Conservation (phyloP, 2,329 filamentous ascomycete genomes). For the Plenodomus lindquistii region DNA sequence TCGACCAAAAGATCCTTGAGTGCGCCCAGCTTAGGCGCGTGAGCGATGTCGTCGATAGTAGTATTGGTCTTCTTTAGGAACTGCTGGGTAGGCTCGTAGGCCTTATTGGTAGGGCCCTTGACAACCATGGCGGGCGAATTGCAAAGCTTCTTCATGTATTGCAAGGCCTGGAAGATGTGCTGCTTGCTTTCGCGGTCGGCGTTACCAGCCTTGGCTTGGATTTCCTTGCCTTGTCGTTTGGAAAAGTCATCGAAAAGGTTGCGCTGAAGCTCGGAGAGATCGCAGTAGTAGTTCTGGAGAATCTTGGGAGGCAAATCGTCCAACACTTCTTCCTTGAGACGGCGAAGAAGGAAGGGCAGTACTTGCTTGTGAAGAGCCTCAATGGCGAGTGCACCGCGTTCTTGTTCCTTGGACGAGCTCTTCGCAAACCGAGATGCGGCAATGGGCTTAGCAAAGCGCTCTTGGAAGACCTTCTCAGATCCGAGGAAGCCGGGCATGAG, state of each 20-base stretch:
- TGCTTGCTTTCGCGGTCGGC: constrained; percentile 89
- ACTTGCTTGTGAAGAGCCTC: constrained; percentile 99
- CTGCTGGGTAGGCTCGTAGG: constrained; percentile 85
- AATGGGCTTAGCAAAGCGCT: constrained; percentile 93
- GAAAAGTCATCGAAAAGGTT: constrained; percentile 96
- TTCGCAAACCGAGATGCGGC: constrained; percentile 94
- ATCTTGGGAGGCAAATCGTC: constrained; percentile 98
- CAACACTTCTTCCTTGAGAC: constrained; percentile 95
- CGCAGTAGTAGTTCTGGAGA: constrained; percentile 98
- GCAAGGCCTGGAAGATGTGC: constrained; percentile 97
- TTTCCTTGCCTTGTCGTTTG: constrained; percentile 87
- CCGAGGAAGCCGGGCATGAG: constrained; percentile 98
- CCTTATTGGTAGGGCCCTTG: constrained; percentile 81
- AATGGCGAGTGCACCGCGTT: constrained; percentile 92
- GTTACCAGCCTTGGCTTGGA: constrained; percentile 79
- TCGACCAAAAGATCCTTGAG: constrained; percentile 94
- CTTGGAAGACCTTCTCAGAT: constrained; percentile 94
- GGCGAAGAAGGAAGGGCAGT: constrained; percentile 90
- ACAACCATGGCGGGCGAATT: constrained; percentile 96
- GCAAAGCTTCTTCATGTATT: constrained; percentile 99
- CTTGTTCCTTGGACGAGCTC: constrained; percentile 97
- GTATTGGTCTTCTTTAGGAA: constrained; percentile 79
- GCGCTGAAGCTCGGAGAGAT: constrained; percentile 90
- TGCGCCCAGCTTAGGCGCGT: constrained; percentile 91
- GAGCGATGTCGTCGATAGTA: constrained; percentile 78